These are phyloP conservation scores for Fusarium gaditjirri DNA, from an alignment of 2,329 filamentous ascomycete species.

Conservation along the genomic window DNA sequence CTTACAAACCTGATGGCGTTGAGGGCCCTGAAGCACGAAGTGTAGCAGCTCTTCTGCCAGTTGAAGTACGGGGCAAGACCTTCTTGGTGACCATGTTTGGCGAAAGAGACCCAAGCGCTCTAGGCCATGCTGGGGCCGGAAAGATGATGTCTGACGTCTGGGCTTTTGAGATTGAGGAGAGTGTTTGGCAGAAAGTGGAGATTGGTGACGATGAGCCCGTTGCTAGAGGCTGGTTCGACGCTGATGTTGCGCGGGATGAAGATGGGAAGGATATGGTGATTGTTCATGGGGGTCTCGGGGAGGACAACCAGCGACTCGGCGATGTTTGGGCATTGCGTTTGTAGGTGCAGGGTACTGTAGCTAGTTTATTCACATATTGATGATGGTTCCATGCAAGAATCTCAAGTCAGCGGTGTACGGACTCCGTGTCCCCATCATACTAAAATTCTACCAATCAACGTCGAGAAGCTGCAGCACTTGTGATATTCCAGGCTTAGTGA, in stretches of 20 bases:
- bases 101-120: not conserved
- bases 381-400: not conserved
- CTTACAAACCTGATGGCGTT: not conserved
- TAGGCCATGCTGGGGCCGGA: not conserved
- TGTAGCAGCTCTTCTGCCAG: not conserved
- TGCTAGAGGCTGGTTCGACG: conserved; percentile 5
- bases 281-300: not conserved
- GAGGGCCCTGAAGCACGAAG: not conserved
- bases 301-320: not conserved
- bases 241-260: not conserved
- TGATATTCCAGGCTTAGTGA: not conserved
- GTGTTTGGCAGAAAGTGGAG: not conserved
- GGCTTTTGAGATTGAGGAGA: not conserved
- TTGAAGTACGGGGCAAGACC: accelerated
- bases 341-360: not conserved
- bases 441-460: not conserved
- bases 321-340: not conserved
- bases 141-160: not conserved
- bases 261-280: not conserved
- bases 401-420: not conserved
- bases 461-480: not conserved
- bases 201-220: not conserved
- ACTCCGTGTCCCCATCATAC: not conserved
- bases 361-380: not conserved
- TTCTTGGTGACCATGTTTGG: not conserved